Conservation (phyloP, 768 basidiomycete species). For the Amanita thiersii region DNA sequence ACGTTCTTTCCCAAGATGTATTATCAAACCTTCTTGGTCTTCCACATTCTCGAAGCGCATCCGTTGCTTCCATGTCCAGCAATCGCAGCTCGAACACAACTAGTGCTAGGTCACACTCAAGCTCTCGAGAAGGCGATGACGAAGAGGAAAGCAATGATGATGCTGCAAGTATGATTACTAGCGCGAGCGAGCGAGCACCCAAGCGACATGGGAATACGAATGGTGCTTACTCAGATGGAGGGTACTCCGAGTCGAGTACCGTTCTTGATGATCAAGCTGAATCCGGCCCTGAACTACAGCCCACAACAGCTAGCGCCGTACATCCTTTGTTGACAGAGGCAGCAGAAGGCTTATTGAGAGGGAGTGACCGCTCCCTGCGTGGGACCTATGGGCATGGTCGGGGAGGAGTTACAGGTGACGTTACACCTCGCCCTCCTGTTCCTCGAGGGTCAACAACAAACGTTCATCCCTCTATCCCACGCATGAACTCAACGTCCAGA, state of each 20-base stretch:
- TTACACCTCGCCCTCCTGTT: slow-evolving; percentile 38
- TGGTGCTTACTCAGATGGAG: slow-evolving; percentile 25
- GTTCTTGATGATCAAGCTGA: slow-evolving; percentile 29
- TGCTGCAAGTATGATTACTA: slow-evolving; percentile 2
- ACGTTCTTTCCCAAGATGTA: slow-evolving; percentile 66
- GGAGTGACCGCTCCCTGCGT: background rate
- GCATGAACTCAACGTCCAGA: slow-evolving; percentile 6
- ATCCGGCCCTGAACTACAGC: slow-evolving; percentile 17
- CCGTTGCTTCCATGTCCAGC: slow-evolving; percentile 23
- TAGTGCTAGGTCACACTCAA: slow-evolving; percentile 29
- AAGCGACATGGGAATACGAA: slow-evolving; percentile 10
- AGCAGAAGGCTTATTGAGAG: slow-evolving; percentile 1
- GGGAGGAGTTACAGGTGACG: slow-evolving; percentile 40
- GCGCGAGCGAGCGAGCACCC: background rate
- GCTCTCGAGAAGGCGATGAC: slow-evolving; percentile 51
- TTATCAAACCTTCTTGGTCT: slow-evolving; percentile 58
- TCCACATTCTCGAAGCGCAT: slow-evolving; percentile 32
- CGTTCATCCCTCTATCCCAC: background rate
- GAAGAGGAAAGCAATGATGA: slow-evolving; percentile 30
- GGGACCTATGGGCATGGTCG: slow-evolving; percentile 6
- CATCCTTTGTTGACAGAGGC: slow-evolving; percentile 23
- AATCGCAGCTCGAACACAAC: slow-evolving; percentile 11
- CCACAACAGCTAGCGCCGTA: slow-evolving; percentile 22
- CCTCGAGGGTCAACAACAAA: slow-evolving; percentile 13
- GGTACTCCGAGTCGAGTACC: slow-evolving; percentile 34